phyloP scores from a whole-genome alignment of 1,284 basidiomycete species.

The Lentinula novae-zelandiae region DNA sequence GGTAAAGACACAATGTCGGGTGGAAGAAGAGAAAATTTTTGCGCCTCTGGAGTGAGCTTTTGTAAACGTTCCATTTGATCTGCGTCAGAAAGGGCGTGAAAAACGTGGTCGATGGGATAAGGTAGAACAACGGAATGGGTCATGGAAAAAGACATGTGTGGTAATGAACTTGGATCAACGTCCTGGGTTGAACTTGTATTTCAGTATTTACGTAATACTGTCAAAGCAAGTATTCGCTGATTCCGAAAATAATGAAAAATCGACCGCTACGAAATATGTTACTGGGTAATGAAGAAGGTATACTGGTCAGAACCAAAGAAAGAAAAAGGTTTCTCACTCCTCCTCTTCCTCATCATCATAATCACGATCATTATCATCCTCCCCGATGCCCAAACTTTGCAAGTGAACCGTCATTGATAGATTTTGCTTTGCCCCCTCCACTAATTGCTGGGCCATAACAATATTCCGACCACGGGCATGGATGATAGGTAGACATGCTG shows the following conservation, averaged over 20 bases:
- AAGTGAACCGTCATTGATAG: slow-evolving; percentile 37
- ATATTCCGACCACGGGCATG: slow-evolving; percentile 40
- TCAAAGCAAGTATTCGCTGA: no score
- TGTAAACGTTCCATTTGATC: not conserved
- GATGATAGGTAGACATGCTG: slow-evolving; percentile 40
- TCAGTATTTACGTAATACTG: no score
- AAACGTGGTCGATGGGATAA: not conserved
- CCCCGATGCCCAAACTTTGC: slow-evolving; percentile 37
- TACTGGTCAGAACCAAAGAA: not conserved
- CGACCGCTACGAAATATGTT: not conserved
- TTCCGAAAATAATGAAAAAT: no score
- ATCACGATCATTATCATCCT: not conserved
- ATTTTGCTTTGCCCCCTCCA: slow-evolving; percentile 44
- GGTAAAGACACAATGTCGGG: not conserved
- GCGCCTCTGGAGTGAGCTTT: slow-evolving; percentile 1
- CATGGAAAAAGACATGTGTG: not conserved
- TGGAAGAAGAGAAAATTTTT: not conserved
- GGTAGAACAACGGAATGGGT: not conserved
- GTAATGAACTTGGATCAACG: not conserved
- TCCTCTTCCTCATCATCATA: not conserved
- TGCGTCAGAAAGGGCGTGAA: not conserved
- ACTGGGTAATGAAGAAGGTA: no score
- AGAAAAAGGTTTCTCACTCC: not conserved
- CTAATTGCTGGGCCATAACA: slow-evolving; percentile 40
- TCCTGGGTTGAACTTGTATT: not conserved